Evolutionary conservation across 345 rosid species (phyloP), one percentile per base, ranked within the genome.

Genomic region (Citrus reticulata): DNA sequence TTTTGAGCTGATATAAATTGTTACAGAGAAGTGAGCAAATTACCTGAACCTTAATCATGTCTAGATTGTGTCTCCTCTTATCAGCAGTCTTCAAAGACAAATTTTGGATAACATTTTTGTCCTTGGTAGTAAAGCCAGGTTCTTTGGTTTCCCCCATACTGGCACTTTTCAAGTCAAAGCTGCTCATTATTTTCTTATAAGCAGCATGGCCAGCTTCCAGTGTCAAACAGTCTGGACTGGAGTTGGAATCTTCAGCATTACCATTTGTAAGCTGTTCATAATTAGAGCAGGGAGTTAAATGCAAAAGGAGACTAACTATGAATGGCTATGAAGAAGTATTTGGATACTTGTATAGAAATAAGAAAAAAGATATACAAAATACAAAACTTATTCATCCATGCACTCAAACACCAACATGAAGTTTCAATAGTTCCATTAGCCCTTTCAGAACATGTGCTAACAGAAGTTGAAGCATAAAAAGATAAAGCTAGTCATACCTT

Each of bases 401-500:
- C 13, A 71, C 63, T 65, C n/a, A 49, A 29, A 51, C 69, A 59
- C 65, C 34, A 71, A 29, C 35, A 27, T 27, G 63, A 32, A 69
- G 68, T 77, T 59, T 57, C 32, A 59, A 61, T 20, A 46, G 39
- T 29, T 24, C 16, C 51, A 37, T 35, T 19, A 27, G 29, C 54
- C 46, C 42, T 32, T 49, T 22, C 51, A 54, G 42, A 54, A 37
- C 32, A 67, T 6, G 8, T 13, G 37, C 30, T 68, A 0, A 30
- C 19, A 73, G 34, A 40, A 40, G 42, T 40, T 25, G 75, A 79
- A 70, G 61, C 67, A 79, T 3, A 74, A 39, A 69, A 58, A 37
- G 35, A 49, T 63, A 72, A 71, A 34, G 73, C 54, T 9, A 74
- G 68, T 57, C 72, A 73, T 68, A 89, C 84, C 90, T 88, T 73